phyloP scores from a whole-genome alignment of 1,284 basidiomycete species.

The Porodaedalea pini region DNA sequence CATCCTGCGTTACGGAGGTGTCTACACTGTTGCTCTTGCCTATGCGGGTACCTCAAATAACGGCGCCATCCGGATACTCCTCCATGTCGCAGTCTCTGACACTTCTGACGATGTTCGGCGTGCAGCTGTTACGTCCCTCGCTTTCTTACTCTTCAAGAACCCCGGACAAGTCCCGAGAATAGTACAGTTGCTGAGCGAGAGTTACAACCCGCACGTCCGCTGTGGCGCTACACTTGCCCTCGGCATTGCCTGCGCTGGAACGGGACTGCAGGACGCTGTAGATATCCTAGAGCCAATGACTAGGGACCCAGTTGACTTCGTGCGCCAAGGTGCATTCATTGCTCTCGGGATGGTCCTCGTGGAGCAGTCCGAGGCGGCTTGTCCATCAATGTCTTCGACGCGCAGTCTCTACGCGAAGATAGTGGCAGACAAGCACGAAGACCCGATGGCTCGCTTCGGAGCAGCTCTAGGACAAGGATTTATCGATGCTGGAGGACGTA shows the following conservation, averaged over 20 bases:
- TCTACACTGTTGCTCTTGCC: constrained; percentile 91
- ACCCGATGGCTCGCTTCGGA: constrained; percentile 95
- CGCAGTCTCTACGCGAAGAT: constrained; percentile 86
- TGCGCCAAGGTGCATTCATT: constrained; percentile 95
- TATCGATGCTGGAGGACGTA: constrained; percentile 94
- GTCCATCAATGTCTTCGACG: constrained; percentile 74
- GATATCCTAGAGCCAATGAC: constrained; percentile 96
- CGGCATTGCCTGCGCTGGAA: constrained; percentile 96
- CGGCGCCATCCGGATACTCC: constrained; percentile 80
- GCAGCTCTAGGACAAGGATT: constrained; percentile 92
- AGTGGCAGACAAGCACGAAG: constrained; percentile 92
- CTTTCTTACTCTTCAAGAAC: constrained; percentile 94
- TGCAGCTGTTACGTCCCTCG: constrained; percentile 90
- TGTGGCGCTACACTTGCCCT: constrained; percentile 93
- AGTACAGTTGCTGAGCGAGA: constrained; percentile 92
- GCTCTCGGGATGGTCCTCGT: constrained; percentile 94
- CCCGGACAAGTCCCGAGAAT: constrained; percentile 91
- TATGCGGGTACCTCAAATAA: constrained; percentile 96
- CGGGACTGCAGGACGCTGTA: constrained; percentile 91
- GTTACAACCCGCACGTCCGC: constrained; percentile 97
- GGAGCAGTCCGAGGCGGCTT: constrained; percentile 88
- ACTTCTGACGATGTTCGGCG: constrained; percentile 94
- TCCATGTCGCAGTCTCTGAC: constrained; percentile 95
- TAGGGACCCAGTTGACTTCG: constrained; percentile 94
- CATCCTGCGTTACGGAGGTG: constrained; percentile 92